Percentiles rank a stretch among this genome's conserved stretches.
These are phyloP conservation scores for Suhomyces guaymorum DNA, from an alignment of 1,139 yeast genomes.

Conservation along the genomic window DNA sequence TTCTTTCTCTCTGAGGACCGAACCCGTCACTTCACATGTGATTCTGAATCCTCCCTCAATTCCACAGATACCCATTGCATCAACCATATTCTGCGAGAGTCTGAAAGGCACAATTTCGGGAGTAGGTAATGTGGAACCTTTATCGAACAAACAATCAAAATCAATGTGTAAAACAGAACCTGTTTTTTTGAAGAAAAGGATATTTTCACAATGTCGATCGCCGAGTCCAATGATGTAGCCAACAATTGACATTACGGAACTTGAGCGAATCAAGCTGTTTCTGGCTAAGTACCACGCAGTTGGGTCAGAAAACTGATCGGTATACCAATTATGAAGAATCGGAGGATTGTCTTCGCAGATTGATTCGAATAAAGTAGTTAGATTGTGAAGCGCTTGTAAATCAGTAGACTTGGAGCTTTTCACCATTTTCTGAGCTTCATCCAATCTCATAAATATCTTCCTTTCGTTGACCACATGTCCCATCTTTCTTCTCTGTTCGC, in stretches of 20 bases:
- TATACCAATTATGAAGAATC: slow-evolving; percentile 81
- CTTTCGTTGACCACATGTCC: slow-evolving; percentile 36
- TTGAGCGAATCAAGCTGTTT: slow-evolving; percentile 69
- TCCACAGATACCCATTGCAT: slow-evolving; percentile 89
- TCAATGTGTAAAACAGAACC: slow-evolving; percentile 93
- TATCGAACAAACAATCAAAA: slow-evolving; percentile 93
- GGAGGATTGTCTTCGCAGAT: slow-evolving; percentile 59
- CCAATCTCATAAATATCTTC: slow-evolving; percentile 34
- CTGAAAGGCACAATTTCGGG: slow-evolving; percentile 97
- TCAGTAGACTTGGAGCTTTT: slow-evolving; percentile 26
- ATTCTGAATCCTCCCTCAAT: slow-evolving; percentile 88
- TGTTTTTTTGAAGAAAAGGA: slow-evolving; percentile 67
- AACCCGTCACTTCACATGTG: slow-evolving; percentile 82
- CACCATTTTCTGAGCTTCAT: slow-evolving; percentile 42
- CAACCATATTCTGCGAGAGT: slow-evolving; percentile 82
- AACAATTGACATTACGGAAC: slow-evolving; percentile 96
- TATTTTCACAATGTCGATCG: slow-evolving; percentile 93
- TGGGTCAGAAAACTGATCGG: slow-evolving; percentile 88
- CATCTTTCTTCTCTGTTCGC: slow-evolving; percentile 42
- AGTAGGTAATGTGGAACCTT: slow-evolving; percentile 64
- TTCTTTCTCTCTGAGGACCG: slow-evolving; percentile 74
- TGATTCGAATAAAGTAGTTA: slow-evolving; percentile 32
- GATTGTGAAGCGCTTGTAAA: slow-evolving; percentile 18
- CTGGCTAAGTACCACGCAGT: slow-evolving; percentile 83
- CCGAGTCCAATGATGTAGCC: slow-evolving; percentile 91